Conservation (phyloP, 805 yeast species). For the Candida xiaguanensis region DNA sequence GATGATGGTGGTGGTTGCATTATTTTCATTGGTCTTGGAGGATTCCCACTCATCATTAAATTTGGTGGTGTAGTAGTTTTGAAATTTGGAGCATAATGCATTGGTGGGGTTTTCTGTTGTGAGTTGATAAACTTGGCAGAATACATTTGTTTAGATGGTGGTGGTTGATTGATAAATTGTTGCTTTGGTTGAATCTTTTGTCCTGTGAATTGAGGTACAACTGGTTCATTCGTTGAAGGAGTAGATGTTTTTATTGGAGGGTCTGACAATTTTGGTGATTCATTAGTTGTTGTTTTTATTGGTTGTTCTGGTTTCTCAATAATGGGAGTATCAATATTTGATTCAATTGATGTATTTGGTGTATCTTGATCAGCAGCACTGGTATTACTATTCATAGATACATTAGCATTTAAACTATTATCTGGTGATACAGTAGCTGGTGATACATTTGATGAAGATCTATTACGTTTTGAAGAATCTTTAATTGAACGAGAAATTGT, state of each 20-base stretch:
- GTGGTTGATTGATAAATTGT: not conserved
- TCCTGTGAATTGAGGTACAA: constrained; percentile 1
- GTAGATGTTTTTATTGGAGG: not conserved
- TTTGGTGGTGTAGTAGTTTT: not conserved
- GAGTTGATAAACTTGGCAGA: constrained; percentile 5
- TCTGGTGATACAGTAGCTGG: not conserved
- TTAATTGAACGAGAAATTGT: not conserved
- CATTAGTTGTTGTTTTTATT: not conserved
- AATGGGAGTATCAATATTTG: not conserved
- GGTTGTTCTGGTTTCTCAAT: not conserved
- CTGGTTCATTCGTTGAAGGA: not conserved
- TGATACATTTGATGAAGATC: not conserved
- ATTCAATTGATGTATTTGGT: constrained; percentile 6
- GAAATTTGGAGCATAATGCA: not conserved
- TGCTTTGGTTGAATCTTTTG: constrained; percentile 1
- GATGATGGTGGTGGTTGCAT: not conserved
- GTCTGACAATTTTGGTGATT: not conserved
- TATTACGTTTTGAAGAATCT: not conserved
- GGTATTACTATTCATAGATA: not conserved
- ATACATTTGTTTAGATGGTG: not conserved
- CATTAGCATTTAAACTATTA: not conserved
- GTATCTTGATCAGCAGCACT: not conserved
- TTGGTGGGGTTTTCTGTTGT: not conserved
- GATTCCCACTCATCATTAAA: not conserved
- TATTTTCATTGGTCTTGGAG: not conserved